phyloP scores from a whole-genome alignment of 805 yeast species.

The Zygosaccharomyces kombuchaensis region DNA sequence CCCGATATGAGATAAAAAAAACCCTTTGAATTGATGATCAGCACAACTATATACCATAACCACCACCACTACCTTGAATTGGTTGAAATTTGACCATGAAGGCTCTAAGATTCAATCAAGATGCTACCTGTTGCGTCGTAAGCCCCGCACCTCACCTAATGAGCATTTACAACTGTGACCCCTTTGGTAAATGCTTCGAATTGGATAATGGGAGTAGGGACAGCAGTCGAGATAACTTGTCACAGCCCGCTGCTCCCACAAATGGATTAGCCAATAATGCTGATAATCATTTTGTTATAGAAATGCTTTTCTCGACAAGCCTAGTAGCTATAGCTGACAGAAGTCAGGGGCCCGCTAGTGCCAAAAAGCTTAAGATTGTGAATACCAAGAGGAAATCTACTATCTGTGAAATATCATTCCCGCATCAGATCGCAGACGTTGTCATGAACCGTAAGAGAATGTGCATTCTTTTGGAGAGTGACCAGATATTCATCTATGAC shows the following conservation, averaged over 20 bases:
- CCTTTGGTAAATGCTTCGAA: constrained; percentile 69
- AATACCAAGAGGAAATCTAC: constrained; percentile 66
- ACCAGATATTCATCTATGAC: constrained; percentile 85
- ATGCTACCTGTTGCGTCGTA: constrained; percentile 69
- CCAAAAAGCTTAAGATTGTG: constrained; percentile 58
- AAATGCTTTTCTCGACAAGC: constrained; percentile 88
- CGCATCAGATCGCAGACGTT: constrained; percentile 66
- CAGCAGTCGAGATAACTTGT: constrained; percentile 1
- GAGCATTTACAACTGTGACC: constrained; percentile 81
- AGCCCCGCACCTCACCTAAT: constrained; percentile 64
- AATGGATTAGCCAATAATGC: constrained; percentile 6
- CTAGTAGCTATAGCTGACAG: constrained; percentile 77
- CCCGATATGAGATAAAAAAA: neutral
- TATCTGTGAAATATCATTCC: constrained; percentile 86
- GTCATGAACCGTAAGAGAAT: constrained; percentile 78
- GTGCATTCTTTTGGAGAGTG: constrained; percentile 63
- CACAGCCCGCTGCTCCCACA: neutral
- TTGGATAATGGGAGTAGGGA: constrained; percentile 30
- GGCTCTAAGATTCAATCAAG: constrained; percentile 81
- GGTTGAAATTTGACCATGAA: constrained; percentile 26
- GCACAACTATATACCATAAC: neutral
- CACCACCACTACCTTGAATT: neutral
- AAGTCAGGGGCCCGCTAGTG: constrained; percentile 57
- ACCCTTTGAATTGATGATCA: neutral
- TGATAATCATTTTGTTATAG: constrained; percentile 48